Evolutionary conservation across 129 eudicot species (phyloP), one percentile per base, ranked within the genome.

Genomic region (Apium graveolens): DNA sequence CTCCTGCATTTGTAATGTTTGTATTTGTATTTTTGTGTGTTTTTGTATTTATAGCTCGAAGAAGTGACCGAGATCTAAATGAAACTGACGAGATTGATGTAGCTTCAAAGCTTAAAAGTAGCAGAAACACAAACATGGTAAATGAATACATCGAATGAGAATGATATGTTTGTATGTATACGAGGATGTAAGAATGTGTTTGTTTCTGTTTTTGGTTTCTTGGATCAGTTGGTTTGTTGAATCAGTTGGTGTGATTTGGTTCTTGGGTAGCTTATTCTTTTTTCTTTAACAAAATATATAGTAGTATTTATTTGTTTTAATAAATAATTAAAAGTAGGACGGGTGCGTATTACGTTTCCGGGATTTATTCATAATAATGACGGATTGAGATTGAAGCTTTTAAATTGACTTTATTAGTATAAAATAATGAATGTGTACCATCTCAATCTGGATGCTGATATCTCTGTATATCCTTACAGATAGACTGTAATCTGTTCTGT

Each of bases 11-110:
- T 34, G 86, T 80, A 10, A 60, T 38, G 26, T 57, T 32, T 35
- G 63, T 27, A 42, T 26, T 74, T 34, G 86, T 79, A 7, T 11
- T 44, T 44, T 16, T 11, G 48, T 49, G 57, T 49, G 7, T 35
- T 17, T 65, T 81, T 31, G 71, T 44, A 14, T 44, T 74, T 29
- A 87, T 79, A 10, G 80, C 84, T 21, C 97, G 91, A n/a, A 91
- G 90, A 71, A 93, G 82, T 55, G 95, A 91, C 78, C 97, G 90
- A 85, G 93, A 88, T 92, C 96, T 87, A 37, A 79, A 43, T n/a
- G 74, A 79, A 32, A 76, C 62, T 12, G 86, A 51, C 20, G 78
- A 78, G 9, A 82, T 74, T 12, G 86, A 69, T 37, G 80, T 76
- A 12, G 85, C 76, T 65, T 48, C 53, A 24, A 76, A 70, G 81